Base-by-base conservation (phyloP, 164 flowering plant genomes). In the Dillenia suffruticosa region DNA sequence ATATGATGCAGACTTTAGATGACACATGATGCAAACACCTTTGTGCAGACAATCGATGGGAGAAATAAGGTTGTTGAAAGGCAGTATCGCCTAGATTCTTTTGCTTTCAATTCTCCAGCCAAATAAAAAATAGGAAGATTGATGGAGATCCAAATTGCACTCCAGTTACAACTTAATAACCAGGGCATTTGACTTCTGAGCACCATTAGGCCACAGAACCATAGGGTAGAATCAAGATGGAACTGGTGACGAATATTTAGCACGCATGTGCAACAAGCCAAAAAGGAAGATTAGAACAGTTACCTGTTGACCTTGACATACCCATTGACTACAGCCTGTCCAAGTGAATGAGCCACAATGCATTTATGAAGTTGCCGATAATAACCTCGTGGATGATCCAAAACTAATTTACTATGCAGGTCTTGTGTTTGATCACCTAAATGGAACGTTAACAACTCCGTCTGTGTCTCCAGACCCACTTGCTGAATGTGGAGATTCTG, bases 291-390 rank as follows among this genome's bases (percentile, higher is more conserved):
- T 49, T 56, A 54, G 56, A 19, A 46, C 3, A 10, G 44, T 12
- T 87, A 90, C 98, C 94, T 90, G 80, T 89, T 89, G 63, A 94
- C 97, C 68, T 76, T 73, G 50, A 94, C 74, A 43, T 90, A 89
- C 60, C 98, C 98, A 74, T 91, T 96, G 65, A 91, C 91, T 49
- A 94, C 89, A 61, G 85, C 95, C 69, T 89, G 90, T 24, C 96
- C 92, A 2, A 46, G 74, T 10, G 96, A 75, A 75, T 89, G 88
- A 61, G 88, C 85, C 22, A 88, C 97, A 57, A 94, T 94, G 75
- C 93, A 89, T 72, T 94, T 94, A 76, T 94, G 98, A 71, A 91
- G 86, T 73, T 94, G 97, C 14, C 77, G 75, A 45, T 91, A 71
- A 63, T 64, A 58, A 46, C 91, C 97, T 62, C 92, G 76, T 46